Percentiles rank a stretch among this genome's conserved stretches.
These are phyloP conservation scores for Kwoniella sp. DNA, from an alignment of 768 basidiomycete genomes.

Conservation along the genomic window DNA sequence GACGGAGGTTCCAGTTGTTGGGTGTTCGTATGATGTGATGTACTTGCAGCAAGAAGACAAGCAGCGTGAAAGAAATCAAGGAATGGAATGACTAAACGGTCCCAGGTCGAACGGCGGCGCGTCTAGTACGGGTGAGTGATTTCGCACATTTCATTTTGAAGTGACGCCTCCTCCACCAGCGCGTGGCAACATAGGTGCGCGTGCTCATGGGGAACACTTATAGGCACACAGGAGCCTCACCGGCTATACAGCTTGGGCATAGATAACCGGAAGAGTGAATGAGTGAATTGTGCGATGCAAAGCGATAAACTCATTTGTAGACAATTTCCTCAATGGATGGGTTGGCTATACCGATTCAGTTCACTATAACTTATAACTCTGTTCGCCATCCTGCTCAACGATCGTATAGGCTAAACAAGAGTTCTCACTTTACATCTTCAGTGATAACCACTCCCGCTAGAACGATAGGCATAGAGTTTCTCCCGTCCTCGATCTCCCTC, in stretches of 20 bases:
- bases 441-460: too few relatives aligned
- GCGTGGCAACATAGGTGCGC: conserved; percentile 15
- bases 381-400: too few relatives aligned
- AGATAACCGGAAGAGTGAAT: not conserved
- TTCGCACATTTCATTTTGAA: not conserved
- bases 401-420: too few relatives aligned
- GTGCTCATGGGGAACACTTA: not conserved
- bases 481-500: too few relatives aligned
- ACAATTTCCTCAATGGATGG: too few relatives aligned
- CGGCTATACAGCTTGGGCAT: not conserved
- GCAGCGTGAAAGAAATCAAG: not conserved
- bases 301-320: too few relatives aligned
- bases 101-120: not conserved
- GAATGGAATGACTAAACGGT: conserved; percentile 2
- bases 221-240: not conserved
- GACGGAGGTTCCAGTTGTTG: too few relatives aligned
- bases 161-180: conserved; percentile 15
- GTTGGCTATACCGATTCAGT: too few relatives aligned
- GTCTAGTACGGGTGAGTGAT: conserved; percentile 2
- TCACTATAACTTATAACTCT: too few relatives aligned
- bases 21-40: not conserved
- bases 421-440: too few relatives aligned
- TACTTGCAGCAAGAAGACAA: not conserved
- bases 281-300: too few relatives aligned
- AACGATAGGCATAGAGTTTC: too few relatives aligned